Base-by-base conservation (phyloP, 2,329 filamentous ascomycete genomes). In the Neonectria neomacrospora region DNA sequence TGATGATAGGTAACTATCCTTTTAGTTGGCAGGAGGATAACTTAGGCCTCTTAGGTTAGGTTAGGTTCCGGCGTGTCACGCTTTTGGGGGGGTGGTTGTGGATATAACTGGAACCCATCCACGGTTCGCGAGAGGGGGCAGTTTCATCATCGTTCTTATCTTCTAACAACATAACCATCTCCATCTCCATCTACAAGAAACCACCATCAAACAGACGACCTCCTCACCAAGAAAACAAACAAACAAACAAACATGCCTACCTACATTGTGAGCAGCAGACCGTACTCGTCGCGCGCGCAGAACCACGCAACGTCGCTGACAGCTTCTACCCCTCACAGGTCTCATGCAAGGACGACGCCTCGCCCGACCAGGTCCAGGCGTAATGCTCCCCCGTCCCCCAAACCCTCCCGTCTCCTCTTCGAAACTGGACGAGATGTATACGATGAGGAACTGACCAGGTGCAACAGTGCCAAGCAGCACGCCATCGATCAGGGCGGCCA, bases 401-500 rank as follows among this genome's bases (percentile, higher is more conserved):
- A 11, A 45, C 5, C 12, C 20, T 23, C 8, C 28, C 12, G 54
- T n/a, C 34, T 16, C 5, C 32, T 39, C 60, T 12, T 39, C 60
- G 28, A 18, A 39, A 9, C 30, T 14, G 23, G 14, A 42, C 11
- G 8, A 22, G 20, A 23, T 7, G 4, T 4, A 39, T 6, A 26
- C 6, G 23, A 26, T 2, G n/a, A 50, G 26, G 23, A 28, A 26
- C 23, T 26, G 53, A 65, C 61, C 48, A 20, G 28, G 20, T 9
- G 28, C n/a, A 16, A 69, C 73, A 94, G 91, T 55, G 91, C 91
- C 65, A 97, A 97, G 88, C 82, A 94, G 77, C 82, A 90, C 63
- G 91, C 90, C 71, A 81, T 78, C 64, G 86, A 90, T 44, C 88
- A 95, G 77, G 95, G 95, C 75, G 95, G 94, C 77, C 88, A 88